Evolutionary conservation across 805 yeast genomes (phyloP), one percentile per base, ranked within the genome.

Genomic region (Wilhelminamyces savonicus): DNA sequence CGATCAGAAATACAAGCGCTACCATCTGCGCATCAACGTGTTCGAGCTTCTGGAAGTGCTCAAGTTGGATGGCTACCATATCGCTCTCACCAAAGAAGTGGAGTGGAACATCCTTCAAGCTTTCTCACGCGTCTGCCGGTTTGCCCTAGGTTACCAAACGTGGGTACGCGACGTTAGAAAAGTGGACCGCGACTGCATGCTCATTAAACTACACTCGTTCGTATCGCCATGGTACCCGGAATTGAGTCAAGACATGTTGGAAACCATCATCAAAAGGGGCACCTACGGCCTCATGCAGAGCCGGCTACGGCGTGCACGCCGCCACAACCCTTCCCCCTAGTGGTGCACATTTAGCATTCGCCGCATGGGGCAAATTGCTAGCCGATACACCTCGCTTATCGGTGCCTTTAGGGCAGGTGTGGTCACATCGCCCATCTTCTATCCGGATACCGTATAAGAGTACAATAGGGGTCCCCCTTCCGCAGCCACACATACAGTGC

Each of bases 141-240:
- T 83, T 54, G 76, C 79, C 17, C 52, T 86, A 17, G 95, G 95
- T 4, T 71, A 75, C 38, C 74, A 74, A 45, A 82, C 94, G 0
- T 86, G 95, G 95, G 78, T 83, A 24, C 66, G 94, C 39, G 95
- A 82, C 46, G 82, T 92, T 0, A 64, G 71, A 1, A 69, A 65
- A 30, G 56, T 53, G 4, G 70, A 71, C 37, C 64, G 95, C 24
- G 51, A 51, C 8, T 43, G 52, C 4, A 55, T 78, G 25, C 56
- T 82, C 16, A 62, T 63, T 16, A 56, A 65, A 29, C 62, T 86
- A 28, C 60, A 68, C 43, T 43, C 46, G 5, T 59, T 68, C 32
- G 75, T 80, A 5, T 61, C 59, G 19, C 44, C 43, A 3, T 66
- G 63, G 24, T 77, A 70, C 44, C 62, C 66, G 5, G 67, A 66